Evolutionary conservation across 371 early-diverging fungal species (phyloP).

Genomic region (Quaeritorhiza haematococci): DNA sequence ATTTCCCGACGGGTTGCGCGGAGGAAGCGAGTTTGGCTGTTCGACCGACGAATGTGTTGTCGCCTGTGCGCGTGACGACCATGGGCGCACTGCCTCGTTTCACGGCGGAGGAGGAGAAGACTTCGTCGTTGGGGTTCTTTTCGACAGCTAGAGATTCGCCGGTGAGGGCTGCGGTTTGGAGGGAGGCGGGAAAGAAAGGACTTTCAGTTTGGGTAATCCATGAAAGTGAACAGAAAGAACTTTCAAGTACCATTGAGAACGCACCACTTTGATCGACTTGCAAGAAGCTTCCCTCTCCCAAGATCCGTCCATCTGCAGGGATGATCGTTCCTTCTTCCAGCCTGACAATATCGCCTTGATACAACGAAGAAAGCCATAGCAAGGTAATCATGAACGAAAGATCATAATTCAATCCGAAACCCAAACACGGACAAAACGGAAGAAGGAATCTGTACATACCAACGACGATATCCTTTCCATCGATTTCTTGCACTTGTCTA

Average conservation of each 20-base stretch:
- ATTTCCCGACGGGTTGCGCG: slow-evolving; percentile 3
- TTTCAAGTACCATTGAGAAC: background rate
- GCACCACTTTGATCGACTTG: slow-evolving; percentile 22
- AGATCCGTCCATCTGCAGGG: slow-evolving; percentile 26
- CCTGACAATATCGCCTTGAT: slow-evolving; percentile 27
- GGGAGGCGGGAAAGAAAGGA: background rate
- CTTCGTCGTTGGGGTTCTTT: slow-evolving; percentile 20
- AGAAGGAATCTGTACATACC: too few relatives aligned
- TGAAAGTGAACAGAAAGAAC: too few relatives aligned
- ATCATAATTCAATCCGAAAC: too few relatives aligned
- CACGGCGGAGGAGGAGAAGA: slow-evolving; percentile 16
- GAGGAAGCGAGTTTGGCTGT: slow-evolving; percentile 3
- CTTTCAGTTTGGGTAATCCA: background rate
- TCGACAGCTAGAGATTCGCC: slow-evolving; percentile 32
- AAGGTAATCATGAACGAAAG: too few relatives aligned
- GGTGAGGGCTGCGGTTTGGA: slow-evolving; percentile 26
- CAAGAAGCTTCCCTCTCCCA: slow-evolving; percentile 8
- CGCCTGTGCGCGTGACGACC: slow-evolving; percentile 20
- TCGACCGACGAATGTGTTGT: slow-evolving; percentile 7
- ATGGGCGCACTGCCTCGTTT: slow-evolving; percentile 14
- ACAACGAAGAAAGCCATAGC: too few relatives aligned
- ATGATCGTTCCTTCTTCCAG: slow-evolving; percentile 23
- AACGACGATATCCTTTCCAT: slow-evolving; percentile 17
- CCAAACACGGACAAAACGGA: too few relatives aligned
- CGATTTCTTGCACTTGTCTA: slow-evolving; percentile 13